Base-by-base conservation (phyloP, 23 red algal genomes). In the Agarophyton chilense region DNA sequence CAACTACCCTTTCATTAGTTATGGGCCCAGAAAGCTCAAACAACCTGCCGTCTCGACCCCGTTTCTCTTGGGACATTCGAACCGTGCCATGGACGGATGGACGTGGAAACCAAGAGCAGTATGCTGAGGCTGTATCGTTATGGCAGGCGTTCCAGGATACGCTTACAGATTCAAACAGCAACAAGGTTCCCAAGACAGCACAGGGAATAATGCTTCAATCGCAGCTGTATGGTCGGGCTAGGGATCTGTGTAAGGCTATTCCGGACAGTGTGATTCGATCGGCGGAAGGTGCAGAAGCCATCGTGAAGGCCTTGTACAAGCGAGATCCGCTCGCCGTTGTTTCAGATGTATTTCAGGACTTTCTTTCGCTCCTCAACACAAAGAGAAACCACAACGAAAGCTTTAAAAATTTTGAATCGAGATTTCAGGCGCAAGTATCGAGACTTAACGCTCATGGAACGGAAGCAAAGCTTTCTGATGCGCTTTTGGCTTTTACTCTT, bases 191-290 rank as follows among this genome's bases (percentile, higher is more conserved):
- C 22, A 74, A 74, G 34, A 12, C 18, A 39, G 68, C 68, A 31
- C 72, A 13, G 7, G 50, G 41, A 33, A 58, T 82, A 12, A 64
- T 84, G 80, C 25, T 84, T 1, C 57, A 84, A 57, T 84, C 54
- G 35, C 80, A 84, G 43, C 25, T 84, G 58, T 84, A 68, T 24
- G 80, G 80, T 25, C 58, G 40, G 8, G 80, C 80, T 1, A 22
- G 39, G 49, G 56, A 84, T 45, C 26, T 84, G 19, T 84, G 80
- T 57, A 51, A 66, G 53, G 38, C 57, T 8, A 68, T 82, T 12
- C 17, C 51, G 13, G 29, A 64, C 56, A 42, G 32, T 38, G 41
- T 28, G 58, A 46, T 84, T 46, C 33, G 44, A 17, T 68, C 58
- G 1, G 19, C 1, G 18, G 24, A 84, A 24, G 80, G 80, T 3